These are phyloP conservation scores for Fragaria nilgerrensis DNA, from an alignment of 306 rosid species.

Conservation along the genomic window DNA sequence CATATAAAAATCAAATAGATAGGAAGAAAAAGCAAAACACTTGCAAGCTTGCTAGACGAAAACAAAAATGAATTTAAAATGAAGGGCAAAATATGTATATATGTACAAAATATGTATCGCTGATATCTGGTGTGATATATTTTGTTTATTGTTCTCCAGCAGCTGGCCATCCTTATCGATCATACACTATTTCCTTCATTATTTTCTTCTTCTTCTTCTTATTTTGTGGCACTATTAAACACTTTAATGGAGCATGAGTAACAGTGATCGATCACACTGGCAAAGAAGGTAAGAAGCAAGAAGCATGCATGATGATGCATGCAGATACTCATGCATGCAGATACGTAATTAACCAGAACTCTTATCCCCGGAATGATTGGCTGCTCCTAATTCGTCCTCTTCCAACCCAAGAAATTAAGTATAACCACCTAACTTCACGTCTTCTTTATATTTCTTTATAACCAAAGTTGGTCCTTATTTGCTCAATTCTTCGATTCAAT, in stretches of 20 bases:
- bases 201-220: neutral
- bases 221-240: neutral
- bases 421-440: slow-evolving; percentile 10
- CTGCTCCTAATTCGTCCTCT: slow-evolving; percentile 23
- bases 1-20: no score
- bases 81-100: no score
- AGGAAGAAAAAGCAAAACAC: no score
- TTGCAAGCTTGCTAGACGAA: no score
- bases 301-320: slow-evolving; percentile 28
- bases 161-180: neutral
- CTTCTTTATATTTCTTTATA: neutral
- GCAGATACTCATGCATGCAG: slow-evolving; percentile 12
- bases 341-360: neutral
- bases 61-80: no score
- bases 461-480: neutral
- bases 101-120: no score
- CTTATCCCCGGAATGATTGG: slow-evolving; percentile 41
- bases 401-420: slow-evolving; percentile 18
- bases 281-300: neutral
- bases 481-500: neutral
- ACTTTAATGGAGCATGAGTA: slow-evolving; percentile 17
- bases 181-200: neutral
- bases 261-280: neutral
- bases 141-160: neutral
- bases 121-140: neutral